Conservation (phyloP, 345 rosid genomes). For the Acer negundo region DNA sequence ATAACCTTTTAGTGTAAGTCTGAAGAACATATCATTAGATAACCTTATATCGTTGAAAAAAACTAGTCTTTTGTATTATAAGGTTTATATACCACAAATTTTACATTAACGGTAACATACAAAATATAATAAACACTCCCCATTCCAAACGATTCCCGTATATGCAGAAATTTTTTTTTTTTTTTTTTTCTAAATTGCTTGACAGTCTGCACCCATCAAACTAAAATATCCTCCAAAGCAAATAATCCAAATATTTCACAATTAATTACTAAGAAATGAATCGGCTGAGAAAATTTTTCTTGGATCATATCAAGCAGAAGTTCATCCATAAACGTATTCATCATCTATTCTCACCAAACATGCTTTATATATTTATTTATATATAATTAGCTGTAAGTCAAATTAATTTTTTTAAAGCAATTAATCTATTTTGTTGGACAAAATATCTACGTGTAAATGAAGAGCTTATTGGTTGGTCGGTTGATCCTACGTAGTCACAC, state of each 20-base stretch:
- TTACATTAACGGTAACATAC: too few relatives aligned
- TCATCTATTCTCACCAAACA: conserved; percentile 7
- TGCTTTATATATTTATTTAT: not conserved
- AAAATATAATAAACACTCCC: not conserved
- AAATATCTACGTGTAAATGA: conserved; percentile 28
- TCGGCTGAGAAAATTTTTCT: not conserved
- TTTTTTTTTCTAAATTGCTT: not conserved
- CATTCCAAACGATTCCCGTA: not conserved
- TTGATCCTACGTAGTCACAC: conserved; percentile 28
- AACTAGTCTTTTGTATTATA: too few relatives aligned
- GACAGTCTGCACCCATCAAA: not conserved
- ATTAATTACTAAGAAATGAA: not conserved
- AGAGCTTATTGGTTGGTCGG: conserved; percentile 43
- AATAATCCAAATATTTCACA: not conserved
- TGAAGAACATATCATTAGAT: too few relatives aligned
- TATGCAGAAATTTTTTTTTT: not conserved
- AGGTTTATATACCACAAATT: too few relatives aligned
- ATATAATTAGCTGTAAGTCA: not conserved
- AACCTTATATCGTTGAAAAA: too few relatives aligned
- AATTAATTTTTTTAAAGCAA: not conserved
- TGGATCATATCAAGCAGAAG: not conserved
- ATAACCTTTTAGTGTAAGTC: too few relatives aligned
- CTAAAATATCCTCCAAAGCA: not conserved
- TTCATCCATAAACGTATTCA: not conserved
- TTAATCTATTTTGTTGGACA: not conserved